These are phyloP conservation scores for Petasospora rhodanensis DNA, from an alignment of 1,139 yeast genomes.

Conservation along the genomic window DNA sequence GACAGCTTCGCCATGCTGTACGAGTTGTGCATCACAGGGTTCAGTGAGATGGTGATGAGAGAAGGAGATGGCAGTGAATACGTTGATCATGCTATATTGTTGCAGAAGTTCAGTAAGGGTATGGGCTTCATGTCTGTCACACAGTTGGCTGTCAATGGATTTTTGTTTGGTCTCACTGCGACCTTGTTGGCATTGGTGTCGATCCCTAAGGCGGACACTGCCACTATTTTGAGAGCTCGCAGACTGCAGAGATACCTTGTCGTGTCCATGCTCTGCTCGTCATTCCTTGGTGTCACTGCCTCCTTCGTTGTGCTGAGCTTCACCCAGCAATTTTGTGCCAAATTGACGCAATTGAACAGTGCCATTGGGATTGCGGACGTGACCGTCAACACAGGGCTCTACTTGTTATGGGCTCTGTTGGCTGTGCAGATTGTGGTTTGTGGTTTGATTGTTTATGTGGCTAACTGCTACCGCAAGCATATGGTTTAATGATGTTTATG, in stretches of 20 bases:
- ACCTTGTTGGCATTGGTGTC: conserved; percentile 7
- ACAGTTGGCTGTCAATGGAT: conserved; percentile 10
- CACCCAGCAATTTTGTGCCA: conserved; percentile 21
- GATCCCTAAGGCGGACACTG: neutral
- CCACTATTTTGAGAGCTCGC: neutral
- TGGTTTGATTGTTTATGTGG: conserved; percentile 14
- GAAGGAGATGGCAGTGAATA: conserved; percentile 14
- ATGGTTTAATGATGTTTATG: no score
- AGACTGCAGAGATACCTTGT: conserved; percentile 2
- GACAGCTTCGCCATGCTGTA: conserved; percentile 39
- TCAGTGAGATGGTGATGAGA: conserved; percentile 16
- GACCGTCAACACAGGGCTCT: conserved; percentile 19
- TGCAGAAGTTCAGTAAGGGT: conserved; percentile 25
- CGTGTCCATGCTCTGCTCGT: neutral
- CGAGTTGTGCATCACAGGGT: conserved; percentile 24
- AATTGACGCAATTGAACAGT: conserved; percentile 16
- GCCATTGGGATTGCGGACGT: conserved; percentile 25
- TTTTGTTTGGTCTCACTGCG: conserved; percentile 3
- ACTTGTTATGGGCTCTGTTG: conserved; percentile 19
- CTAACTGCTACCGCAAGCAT: conserved; percentile 19
- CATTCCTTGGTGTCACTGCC: conserved; percentile 12
- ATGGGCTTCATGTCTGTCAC: conserved; percentile 18
- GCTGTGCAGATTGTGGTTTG: conserved; percentile 7
- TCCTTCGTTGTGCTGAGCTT: conserved; percentile 20
- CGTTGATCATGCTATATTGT: conserved; percentile 22